Base-by-base conservation (phyloP, 768 basidiomycete species). In the Lactarius deliciosus region DNA sequence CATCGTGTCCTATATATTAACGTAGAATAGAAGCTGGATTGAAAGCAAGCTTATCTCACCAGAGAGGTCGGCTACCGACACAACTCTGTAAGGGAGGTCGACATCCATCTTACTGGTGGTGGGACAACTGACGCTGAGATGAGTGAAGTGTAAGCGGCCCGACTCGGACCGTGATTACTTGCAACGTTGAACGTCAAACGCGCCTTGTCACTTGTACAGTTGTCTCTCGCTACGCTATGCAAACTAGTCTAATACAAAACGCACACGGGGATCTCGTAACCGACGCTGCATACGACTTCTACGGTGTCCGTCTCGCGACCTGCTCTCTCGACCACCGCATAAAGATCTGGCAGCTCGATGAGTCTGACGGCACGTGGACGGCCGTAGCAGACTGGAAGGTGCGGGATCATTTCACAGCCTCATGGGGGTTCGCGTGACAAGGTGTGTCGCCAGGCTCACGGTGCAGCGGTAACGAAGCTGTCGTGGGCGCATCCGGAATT, bases 401-500 rank as follows among this genome's bases (percentile, higher is more conserved):
- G 62, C 55, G 82, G 72, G 22, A 20, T 38, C 7, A 6, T 34
- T 58, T 55, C 30, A 25, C 58, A n/a, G 3, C 41, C 34, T 58
- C 45, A 20, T 32, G 43, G 47, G 13, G 43, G 41, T 61, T 66
- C 57, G 61, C 43, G n/a, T 61, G 32, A 65, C 34, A 32, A 22
- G 7, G 7, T 34, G 45, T 13, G 15, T 28, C 15, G 41, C 16
- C 72, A 96, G 92, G 96, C 96, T n/a, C 96, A 98, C 75, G 94
- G 96, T 72, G 94, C 94, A 18, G 87, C 96, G 0, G 82, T 97
- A 43, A 86, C 93, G 9, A 88, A 84, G 75, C 72, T 97, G 16
- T 85, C 85, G 61, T 98, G 94, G 92, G 94, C 94, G 1, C 94
- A 96, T 74, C 94, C 96, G 5, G 89, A 95, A 76, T 95, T 94